Base-by-base conservation (phyloP, 169 alveolate genomes). In the Plasmodium malariae region DNA sequence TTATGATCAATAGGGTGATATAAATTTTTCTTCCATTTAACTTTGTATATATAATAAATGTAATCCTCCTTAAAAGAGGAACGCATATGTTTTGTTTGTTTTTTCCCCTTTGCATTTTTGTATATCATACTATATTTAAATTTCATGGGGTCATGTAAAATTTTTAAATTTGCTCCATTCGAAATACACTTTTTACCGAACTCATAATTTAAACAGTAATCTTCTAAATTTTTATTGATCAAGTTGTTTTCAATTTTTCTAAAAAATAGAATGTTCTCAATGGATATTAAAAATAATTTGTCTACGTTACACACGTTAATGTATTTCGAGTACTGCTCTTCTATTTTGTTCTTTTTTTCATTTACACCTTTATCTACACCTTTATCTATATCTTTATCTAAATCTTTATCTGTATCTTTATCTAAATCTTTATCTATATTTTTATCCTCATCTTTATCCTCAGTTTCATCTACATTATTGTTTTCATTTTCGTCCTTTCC, bases 221-320 rank as follows among this genome's bases (percentile, higher is more conserved):
- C 40, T 40, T 54, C 34, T 34, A 36, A 32, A 6, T 54, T 19
- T 7, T 45, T 78, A 21, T 63, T 12, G 1, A 28, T 36, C 37
- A 32, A 19, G 40, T 14, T 78, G 28, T 32, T 55, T 43, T 55
- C 48, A 7, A 28, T 11, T 62, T 19, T 45, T 63, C 62, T 54
- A 30, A 78, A 43, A 78, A 62, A 78, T 6, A 78, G 14, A 59
- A 76, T 14, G 48, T 78, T 78, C 63, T 78, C 89, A 62, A 78
- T 78, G 0, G 69, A 78, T 26, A 78, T 55, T 21, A 78, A 36
- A 78, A 78, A 63, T 0, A 37, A 32, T 19, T 48, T 28, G 5
- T 30, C 28, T 17, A 65, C 30, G 3, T 55, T 78, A 24, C 89
- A 78, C 21, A 78, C 55, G 28, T 63, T 65, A 68, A 78, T 78